Evolutionary conservation across 371 early-diverging fungal genomes (phyloP), one percentile per base, ranked within the genome.

Genomic region (Lichtheimia corymbifera): DNA sequence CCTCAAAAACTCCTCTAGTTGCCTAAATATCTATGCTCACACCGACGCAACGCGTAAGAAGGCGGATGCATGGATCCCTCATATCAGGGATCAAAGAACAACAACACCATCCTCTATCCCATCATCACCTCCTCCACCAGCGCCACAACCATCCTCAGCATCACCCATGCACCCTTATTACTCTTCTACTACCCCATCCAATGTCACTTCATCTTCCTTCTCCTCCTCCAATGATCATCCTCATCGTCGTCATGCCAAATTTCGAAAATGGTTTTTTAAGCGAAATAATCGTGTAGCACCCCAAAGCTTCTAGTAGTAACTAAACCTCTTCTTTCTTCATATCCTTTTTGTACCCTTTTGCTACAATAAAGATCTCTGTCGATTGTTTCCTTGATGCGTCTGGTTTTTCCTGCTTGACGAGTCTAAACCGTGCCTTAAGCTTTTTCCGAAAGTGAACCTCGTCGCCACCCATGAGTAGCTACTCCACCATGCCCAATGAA

Each of bases 281-380:
- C n/a, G 41, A 54, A 18, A 61, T 42, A 51, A 66, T 52, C 55
- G 56, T 27, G 58, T 66, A n/a, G 40, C 47, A 7, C 62, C 66
- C 14, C 30, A 27, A 9, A 41, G n/a, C 41, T 5, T 6, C 14
- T 56, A 44, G 1, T 11, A 9, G 9, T 4, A 28, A 5, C 28
- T 7, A 22, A 1, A 15, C 24, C 5, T 30, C 44, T 25, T 41
- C 51, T 13, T 25, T 30, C n/a, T 5, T 53, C 22, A 30, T 17
- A 53, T 11, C 27, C 30, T 12, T 35, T 41, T 62, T 63, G 49
- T 65, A 79, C 0, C 75, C 76, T 7, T 82, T 42, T 35, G 90
- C 91, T n/a, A 93, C 84, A 58, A 88, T 78, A 63, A 88, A 93
- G n/a, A 82, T 77, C 64, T 93, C 94, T 1, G 91, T 81, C 12